A percentile compares a stretch with the other conserved stretches of the same genome.
Evolutionary conservation across 805 yeast genomes (phyloP).

Genomic region (Jamesozyma rosinii): DNA sequence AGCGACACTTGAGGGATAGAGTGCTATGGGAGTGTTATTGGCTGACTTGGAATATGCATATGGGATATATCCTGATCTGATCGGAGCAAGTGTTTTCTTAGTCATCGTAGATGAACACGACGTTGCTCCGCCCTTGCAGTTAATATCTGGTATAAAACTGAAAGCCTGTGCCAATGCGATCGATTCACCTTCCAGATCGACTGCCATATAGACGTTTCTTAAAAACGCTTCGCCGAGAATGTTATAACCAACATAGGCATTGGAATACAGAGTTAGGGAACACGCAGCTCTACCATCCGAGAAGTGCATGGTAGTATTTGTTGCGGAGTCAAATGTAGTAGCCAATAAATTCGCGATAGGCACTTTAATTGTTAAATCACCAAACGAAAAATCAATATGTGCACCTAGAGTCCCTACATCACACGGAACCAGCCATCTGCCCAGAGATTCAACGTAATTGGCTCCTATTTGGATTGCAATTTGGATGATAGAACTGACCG

Average conservation of each 20-base stretch:
- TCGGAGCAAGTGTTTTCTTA: slow-evolving; percentile 10
- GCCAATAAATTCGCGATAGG: slow-evolving; percentile 42
- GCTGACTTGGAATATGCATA: slow-evolving; percentile 35
- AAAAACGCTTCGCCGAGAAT: slow-evolving; percentile 53
- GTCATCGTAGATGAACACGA: background rate
- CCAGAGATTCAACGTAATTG: slow-evolving; percentile 38
- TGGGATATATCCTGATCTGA: slow-evolving; percentile 41
- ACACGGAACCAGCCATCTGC: slow-evolving; percentile 58
- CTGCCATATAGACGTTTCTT: slow-evolving; percentile 46
- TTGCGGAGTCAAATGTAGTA: slow-evolving; percentile 27
- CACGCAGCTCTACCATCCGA: slow-evolving; percentile 52
- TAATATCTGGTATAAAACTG: background rate
- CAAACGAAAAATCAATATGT: slow-evolving; percentile 43
- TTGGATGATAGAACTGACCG: slow-evolving; percentile 46
- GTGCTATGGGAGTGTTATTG: slow-evolving; percentile 7
- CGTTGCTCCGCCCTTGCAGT: background rate
- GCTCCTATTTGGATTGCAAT: slow-evolving; percentile 67
- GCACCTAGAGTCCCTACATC: slow-evolving; percentile 41
- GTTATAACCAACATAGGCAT: slow-evolving; percentile 39
- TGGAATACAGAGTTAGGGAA: slow-evolving; percentile 42
- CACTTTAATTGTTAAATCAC: slow-evolving; percentile 40
- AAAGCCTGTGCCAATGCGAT: slow-evolving; percentile 49
- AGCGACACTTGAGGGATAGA: slow-evolving; percentile 4
- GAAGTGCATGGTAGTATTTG: slow-evolving; percentile 37
- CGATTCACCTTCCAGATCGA: slow-evolving; percentile 48